phyloP scores from a whole-genome alignment of 148 eudicot genomes.

The Rhododendron molle region DNA sequence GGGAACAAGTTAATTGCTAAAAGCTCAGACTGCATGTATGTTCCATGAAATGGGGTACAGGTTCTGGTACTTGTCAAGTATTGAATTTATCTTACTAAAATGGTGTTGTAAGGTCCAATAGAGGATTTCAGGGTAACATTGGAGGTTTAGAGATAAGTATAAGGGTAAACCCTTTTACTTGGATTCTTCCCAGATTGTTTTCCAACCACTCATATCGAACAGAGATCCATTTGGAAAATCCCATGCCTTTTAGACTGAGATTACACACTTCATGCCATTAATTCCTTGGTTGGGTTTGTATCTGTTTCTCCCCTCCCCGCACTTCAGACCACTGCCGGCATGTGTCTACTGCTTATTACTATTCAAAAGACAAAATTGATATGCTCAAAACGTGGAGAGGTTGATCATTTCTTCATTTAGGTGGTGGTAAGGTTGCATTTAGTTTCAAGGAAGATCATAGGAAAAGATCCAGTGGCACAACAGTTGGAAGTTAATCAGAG shows the following conservation, averaged over 20 bases:
- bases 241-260: background rate
- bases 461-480: background rate
- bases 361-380: background rate
- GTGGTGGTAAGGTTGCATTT: constrained; percentile 3
- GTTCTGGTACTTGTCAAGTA: background rate
- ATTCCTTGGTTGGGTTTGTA: background rate
- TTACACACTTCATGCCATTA: background rate
- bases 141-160: background rate
- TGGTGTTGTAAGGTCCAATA: background rate
- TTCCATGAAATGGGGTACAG: background rate
- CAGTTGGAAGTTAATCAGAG: background rate
- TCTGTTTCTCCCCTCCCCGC: background rate
- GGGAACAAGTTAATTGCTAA: background rate
- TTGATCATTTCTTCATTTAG: background rate
- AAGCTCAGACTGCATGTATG: background rate
- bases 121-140: background rate
- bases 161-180: background rate
- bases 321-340: background rate
- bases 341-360: background rate
- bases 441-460: background rate
- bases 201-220: background rate
- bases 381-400: background rate
- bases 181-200: background rate
- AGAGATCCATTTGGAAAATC: background rate
- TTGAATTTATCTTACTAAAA: background rate